Evolutionary conservation across 1,139 yeast species (phyloP).

Genomic region (Scheffersomyces illinoinensis): DNA sequence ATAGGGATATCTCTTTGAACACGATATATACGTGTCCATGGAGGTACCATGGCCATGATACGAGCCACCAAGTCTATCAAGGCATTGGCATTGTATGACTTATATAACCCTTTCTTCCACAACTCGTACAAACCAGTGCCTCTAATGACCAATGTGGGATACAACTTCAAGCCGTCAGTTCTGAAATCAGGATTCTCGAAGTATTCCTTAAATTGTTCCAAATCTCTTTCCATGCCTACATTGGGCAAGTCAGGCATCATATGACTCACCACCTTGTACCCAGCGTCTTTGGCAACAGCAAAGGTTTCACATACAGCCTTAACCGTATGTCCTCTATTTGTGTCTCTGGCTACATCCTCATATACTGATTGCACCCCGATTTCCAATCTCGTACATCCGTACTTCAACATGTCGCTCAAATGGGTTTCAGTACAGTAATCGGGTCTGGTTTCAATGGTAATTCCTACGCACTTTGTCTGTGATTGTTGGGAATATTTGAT

Average conservation of each 20-base stretch:
- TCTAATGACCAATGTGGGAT: slow-evolving; percentile 94
- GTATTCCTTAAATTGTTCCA: slow-evolving; percentile 93
- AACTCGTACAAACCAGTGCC: slow-evolving; percentile 97
- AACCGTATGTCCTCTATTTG: slow-evolving; percentile 97
- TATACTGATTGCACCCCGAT: slow-evolving; percentile 97
- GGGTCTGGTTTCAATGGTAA: slow-evolving; percentile 97
- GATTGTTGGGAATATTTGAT: slow-evolving; percentile 90
- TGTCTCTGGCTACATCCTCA: slow-evolving; percentile 98
- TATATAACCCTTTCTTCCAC: slow-evolving; percentile 95
- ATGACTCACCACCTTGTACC: slow-evolving; percentile 95
- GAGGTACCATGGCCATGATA: slow-evolving; percentile 93
- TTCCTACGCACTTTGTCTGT: slow-evolving; percentile 96
- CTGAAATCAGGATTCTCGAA: slow-evolving; percentile 96
- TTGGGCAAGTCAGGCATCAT: slow-evolving; percentile 99
- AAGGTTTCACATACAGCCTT: slow-evolving; percentile 95
- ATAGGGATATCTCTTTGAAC: slow-evolving; percentile 99
- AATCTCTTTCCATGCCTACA: slow-evolving; percentile 97
- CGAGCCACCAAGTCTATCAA: slow-evolving; percentile 93
- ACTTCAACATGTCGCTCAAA: slow-evolving; percentile 89
- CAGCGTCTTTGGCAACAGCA: slow-evolving; percentile 95
- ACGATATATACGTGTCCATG: slow-evolving; percentile 98
- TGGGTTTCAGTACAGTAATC: slow-evolving; percentile 98
- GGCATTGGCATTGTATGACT: slow-evolving; percentile 93
- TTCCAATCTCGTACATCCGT: slow-evolving; percentile 96
- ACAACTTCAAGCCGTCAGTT: slow-evolving; percentile 93